A percentile compares a stretch with the other conserved stretches of the same genome.
Evolutionary conservation across 345 rosid species (phyloP).

Genomic region (Melaleuca alternifolia): DNA sequence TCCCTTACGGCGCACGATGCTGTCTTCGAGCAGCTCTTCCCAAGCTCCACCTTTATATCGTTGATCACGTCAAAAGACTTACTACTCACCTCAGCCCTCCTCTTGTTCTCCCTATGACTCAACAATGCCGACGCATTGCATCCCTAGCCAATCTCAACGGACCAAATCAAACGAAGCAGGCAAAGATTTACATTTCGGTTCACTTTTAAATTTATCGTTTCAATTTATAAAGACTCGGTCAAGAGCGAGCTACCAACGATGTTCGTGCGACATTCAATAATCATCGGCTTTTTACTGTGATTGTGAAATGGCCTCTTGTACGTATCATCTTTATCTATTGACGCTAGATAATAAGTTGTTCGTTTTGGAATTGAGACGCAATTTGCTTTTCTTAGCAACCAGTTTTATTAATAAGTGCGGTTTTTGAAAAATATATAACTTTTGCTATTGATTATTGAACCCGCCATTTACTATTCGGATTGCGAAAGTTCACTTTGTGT

Average conservation of each 20-base stretch:
- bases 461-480: too few relatives aligned
- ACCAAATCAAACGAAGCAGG: neutral
- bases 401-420: too few relatives aligned
- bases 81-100: conserved; percentile 49
- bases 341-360: neutral
- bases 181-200: neutral
- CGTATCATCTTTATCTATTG: neutral
- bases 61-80: conserved; percentile 57
- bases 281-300: neutral
- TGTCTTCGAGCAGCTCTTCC: conserved; percentile 43
- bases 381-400: neutral
- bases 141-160: conserved; percentile 22
- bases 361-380: too few relatives aligned
- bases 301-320: neutral
- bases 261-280: neutral
- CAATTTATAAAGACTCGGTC: neutral
- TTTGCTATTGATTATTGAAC: too few relatives aligned
- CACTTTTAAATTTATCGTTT: neutral
- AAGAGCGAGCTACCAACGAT: neutral
- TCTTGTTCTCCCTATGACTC: conserved; percentile 57
- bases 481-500: too few relatives aligned
- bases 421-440: too few relatives aligned
- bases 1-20: conserved; percentile 67
- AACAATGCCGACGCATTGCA: conserved; percentile 65
- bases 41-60: conserved; percentile 53